Evolutionary conservation across 805 yeast genomes (phyloP), one percentile per base, ranked within the genome.

Genomic region (Lipomyces kockii): DNA sequence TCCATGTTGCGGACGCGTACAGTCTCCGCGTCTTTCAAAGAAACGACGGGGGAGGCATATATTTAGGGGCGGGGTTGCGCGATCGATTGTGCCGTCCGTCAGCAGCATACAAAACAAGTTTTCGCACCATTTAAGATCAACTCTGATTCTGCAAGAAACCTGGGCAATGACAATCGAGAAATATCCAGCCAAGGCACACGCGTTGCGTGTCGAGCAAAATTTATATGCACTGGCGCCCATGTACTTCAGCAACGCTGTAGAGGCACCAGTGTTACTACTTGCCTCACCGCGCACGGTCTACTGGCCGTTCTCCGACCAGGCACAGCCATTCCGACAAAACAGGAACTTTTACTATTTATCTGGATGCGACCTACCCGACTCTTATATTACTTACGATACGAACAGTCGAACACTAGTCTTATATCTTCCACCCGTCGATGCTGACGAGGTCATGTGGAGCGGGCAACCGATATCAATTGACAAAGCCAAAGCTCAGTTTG

Each of bases 401-500:
- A 75, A 72, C 2, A 72, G 78, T 6, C 91, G 88, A 56, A 83
- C 85, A 62, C 81, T 92, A 68, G 86, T 88, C 0, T 80, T 94
- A 32, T 94, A 89, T 75, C 81, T 95, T 61, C 98, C 98, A 0
- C 85, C 89, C 62, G 83, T 94, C 52, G 97, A 92, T 75, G 80
- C 84, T 55, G 98, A 95, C 56, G 97, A 91, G 76, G 89, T 94
- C 54, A 89, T 95, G 92, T 94, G 99, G 99, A 88, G 95, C 66
- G 99, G 99, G 0, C 75, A 89, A 78, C 99, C 99, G 4, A 70
- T 91, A 62, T 80, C 86, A 52, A 70, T 83, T 2, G 88, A 88
- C 58, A 87, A 89, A 22, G 97, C 97, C 0, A 63, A 78, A 60
- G 76, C 80, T 25, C 83, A 82, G 68, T 94, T 80, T 73, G 97